phyloP scores from a whole-genome alignment of 179 eudicot species.

The Beta lomatogona region DNA sequence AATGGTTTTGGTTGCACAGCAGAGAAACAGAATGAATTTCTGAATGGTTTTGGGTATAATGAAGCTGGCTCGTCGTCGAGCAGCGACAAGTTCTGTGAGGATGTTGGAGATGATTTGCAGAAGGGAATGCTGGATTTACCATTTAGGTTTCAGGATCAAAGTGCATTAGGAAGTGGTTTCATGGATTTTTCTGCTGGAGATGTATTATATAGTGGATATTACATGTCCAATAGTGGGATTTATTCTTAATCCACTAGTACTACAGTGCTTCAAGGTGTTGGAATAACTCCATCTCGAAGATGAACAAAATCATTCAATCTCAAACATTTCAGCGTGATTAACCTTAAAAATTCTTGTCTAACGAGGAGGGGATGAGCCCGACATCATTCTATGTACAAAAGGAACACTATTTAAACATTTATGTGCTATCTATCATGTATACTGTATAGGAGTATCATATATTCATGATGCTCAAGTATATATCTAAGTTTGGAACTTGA shows the following conservation, averaged over 20 bases:
- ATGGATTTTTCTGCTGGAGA: conserved; percentile 26
- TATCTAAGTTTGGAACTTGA: background rate
- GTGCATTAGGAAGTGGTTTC: conserved; percentile 24
- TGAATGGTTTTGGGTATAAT: conserved; percentile 16
- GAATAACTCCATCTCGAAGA: too few relatives aligned
- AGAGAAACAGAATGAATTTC: conserved; percentile 18
- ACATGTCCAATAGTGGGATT: conserved; percentile 12
- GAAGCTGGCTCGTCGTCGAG: conserved; percentile 24
- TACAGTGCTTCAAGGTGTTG: too few relatives aligned
- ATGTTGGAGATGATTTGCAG: conserved; percentile 25
- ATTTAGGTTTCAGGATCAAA: conserved; percentile 26
- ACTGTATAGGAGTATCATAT: background rate
- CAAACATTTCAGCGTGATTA: too few relatives aligned
- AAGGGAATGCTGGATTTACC: conserved; percentile 29
- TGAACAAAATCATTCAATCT: too few relatives aligned
- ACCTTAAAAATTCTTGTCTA: too few relatives aligned
- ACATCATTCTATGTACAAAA: conserved; percentile 2
- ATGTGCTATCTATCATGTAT: background rate
- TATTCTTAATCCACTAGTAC: background rate
- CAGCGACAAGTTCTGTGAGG: conserved; percentile 13
- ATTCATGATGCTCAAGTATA: background rate
- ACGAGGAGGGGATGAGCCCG: background rate
- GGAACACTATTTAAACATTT: background rate
- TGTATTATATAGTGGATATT: conserved; percentile 23
- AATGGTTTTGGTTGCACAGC: conserved; percentile 10